Percentiles rank a stretch among this genome's conserved stretches.
phyloP scores from a whole-genome alignment of 176 grass and related monocot genomes.

The Triticum timopheevii region DNA sequence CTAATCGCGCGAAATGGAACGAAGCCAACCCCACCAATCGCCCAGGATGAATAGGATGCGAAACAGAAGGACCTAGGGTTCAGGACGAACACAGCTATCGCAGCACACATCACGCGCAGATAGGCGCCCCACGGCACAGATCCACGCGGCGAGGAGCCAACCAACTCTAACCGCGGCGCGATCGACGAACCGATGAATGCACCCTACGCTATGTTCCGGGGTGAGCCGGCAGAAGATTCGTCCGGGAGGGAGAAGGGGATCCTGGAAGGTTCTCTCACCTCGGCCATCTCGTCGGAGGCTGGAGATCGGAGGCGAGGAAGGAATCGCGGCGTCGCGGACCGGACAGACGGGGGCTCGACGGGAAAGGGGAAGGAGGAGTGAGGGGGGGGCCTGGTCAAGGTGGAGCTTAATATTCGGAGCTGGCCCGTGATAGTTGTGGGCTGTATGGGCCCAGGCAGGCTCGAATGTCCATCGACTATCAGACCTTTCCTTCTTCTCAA shows the following conservation, averaged over 20 bases:
- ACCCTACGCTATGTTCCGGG: not conserved
- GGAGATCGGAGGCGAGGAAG: not conserved
- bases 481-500: too few relatives aligned
- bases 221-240: not conserved
- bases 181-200: not conserved
- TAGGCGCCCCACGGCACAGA: not conserved
- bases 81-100: not conserved
- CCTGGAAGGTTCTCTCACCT: conserved; percentile 26
- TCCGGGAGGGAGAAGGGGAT: not conserved
- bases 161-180: not conserved
- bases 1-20: not conserved
- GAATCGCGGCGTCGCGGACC: conserved; percentile 19
- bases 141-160: not conserved
- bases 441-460: not conserved
- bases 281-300: conserved; percentile 28
- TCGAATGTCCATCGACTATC: not conserved
- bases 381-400: not conserved
- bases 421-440: not conserved
- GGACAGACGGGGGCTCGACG: not conserved
- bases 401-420: not conserved
- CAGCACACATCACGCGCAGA: not conserved
- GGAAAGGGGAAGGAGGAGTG: not conserved
- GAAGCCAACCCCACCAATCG: not conserved
- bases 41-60: not conserved
- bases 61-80: not conserved